A percentile compares a stretch with the other conserved stretches of the same genome.
phyloP scores from a whole-genome alignment of 1,139 yeast genomes.

The Geotrichum candidum region DNA sequence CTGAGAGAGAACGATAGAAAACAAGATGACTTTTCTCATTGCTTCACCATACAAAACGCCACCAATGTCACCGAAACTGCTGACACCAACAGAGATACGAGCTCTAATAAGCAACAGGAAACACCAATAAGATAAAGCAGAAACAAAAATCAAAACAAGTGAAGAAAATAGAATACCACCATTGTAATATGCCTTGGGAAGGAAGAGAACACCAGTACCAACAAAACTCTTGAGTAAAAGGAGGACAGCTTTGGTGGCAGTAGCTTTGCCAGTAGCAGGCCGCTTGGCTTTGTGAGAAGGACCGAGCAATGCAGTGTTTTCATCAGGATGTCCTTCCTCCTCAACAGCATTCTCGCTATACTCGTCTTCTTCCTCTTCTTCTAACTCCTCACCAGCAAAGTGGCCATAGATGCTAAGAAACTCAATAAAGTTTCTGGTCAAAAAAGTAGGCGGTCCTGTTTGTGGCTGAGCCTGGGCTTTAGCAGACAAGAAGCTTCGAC shows the following conservation, averaged over 20 bases:
- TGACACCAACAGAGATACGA: conserved; percentile 53
- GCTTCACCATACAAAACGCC: conserved; percentile 61
- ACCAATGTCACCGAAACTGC: conserved; percentile 89
- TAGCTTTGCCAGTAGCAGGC: conserved; percentile 41
- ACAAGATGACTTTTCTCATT: conserved; percentile 63
- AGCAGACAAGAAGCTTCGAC: conserved; percentile 66
- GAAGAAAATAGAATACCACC: conserved; percentile 83
- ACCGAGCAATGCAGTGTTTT: conserved; percentile 23
- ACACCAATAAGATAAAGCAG: conserved; percentile 78
- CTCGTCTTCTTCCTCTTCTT: conserved; percentile 53
- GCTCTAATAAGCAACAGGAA: conserved; percentile 65
- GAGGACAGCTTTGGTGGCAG: conserved; percentile 62
- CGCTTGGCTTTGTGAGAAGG: conserved; percentile 10
- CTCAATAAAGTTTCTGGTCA: conserved; percentile 82
- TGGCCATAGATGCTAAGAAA: conserved; percentile 86
- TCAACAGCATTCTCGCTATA: conserved; percentile 25
- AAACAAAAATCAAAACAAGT: conserved; percentile 57
- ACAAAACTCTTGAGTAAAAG: conserved; percentile 82
- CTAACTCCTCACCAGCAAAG: conserved; percentile 92
- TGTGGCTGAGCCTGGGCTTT: conserved; percentile 25
- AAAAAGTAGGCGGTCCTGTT: conserved; percentile 49
- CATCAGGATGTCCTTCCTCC: conserved; percentile 32
- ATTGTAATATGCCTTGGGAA: conserved; percentile 84
- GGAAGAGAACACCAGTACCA: conserved; percentile 92
- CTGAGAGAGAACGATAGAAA: conserved; percentile 80